Percentiles rank a stretch among this genome's conserved stretches.
phyloP scores from a whole-genome alignment of 1,284 basidiomycete genomes.

The Puccinia coronata region DNA sequence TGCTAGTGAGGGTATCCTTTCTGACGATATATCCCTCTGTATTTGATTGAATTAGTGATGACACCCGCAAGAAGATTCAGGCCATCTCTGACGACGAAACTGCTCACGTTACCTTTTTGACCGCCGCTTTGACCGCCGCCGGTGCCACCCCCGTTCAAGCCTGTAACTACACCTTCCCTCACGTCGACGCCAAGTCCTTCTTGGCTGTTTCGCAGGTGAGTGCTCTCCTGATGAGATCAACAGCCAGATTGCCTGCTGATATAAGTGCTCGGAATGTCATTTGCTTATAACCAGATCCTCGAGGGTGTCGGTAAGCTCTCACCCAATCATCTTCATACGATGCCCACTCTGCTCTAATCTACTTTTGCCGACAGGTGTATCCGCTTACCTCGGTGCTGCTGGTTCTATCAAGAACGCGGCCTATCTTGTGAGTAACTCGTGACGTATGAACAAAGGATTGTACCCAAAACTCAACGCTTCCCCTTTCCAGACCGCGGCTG shows the following conservation, averaged over 20 bases:
- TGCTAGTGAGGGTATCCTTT: not conserved
- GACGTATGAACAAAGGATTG: not conserved
- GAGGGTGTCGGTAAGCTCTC: constrained; percentile 44
- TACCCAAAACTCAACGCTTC: not conserved
- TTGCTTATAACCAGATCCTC: constrained; percentile 53
- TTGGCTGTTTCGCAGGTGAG: constrained; percentile 64
- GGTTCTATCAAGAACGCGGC: constrained; percentile 48
- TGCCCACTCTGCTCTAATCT: not conserved
- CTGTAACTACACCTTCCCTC: constrained; percentile 64
- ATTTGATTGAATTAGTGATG: constrained; percentile 11
- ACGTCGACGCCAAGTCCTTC: constrained; percentile 65
- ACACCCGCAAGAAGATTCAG: constrained; percentile 35
- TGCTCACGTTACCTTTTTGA: constrained; percentile 63
- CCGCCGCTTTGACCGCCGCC: constrained; percentile 61
- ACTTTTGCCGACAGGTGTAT: constrained; percentile 34
- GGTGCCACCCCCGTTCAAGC: constrained; percentile 64
- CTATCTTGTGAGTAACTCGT: not conserved
- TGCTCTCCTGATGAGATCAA: not conserved
- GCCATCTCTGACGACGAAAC: constrained; percentile 68
- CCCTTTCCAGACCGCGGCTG: constrained; percentile 58
- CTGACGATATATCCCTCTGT: not conserved
- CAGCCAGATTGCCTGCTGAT: no score
- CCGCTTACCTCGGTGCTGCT: constrained; percentile 56
- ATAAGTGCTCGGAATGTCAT: no score
- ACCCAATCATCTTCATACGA: not conserved